phyloP scores from a whole-genome alignment of 2,329 filamentous ascomycete species.

The Calonectria pseudoreteaudii region DNA sequence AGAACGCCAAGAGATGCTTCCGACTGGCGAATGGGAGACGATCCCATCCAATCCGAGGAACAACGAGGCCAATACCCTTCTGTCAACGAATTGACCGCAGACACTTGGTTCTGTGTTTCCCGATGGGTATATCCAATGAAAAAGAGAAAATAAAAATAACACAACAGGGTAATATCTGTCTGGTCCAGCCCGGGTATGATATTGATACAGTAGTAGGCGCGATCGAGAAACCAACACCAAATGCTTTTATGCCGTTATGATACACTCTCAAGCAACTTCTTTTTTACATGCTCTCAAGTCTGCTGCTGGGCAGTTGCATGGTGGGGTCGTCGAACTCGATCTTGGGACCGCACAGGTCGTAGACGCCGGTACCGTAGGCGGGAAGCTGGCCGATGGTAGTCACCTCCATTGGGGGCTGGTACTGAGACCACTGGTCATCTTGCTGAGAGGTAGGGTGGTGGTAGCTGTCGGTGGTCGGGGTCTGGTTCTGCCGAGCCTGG shows the following conservation, averaged over 20 bases:
- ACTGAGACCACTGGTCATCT: constrained; percentile 67
- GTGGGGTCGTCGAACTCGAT: constrained; percentile 68
- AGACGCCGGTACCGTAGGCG: constrained; percentile 61
- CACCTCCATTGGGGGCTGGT: constrained; percentile 69
- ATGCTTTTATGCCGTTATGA: constrained; percentile 16
- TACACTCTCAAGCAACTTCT: constrained; percentile 1
- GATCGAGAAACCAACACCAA: constrained; percentile 24
- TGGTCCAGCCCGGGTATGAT: constrained; percentile 40
- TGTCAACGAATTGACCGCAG: constrained; percentile 7
- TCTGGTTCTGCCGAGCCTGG: constrained; percentile 45
- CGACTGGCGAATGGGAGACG: constrained; percentile 21
- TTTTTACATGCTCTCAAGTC: constrained; percentile 67
- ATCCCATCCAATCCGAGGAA: constrained; percentile 26
- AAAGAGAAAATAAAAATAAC: constrained; percentile 34
- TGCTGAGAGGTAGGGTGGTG: constrained; percentile 55
- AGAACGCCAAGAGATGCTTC: constrained; percentile 33
- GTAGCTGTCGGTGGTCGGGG: constrained; percentile 46
- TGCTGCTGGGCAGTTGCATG: constrained; percentile 69
- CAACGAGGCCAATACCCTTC: constrained; percentile 13
- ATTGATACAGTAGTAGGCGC: constrained; percentile 39
- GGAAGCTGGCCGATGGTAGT: constrained; percentile 65
- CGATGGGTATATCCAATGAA: constrained; percentile 46
- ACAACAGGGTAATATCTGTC: constrained; percentile 34
- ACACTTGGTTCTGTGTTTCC: constrained; percentile 44
- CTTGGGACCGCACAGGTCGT: constrained; percentile 67